These are phyloP conservation scores for Pichia sorboxylosa DNA, from an alignment of 1,139 yeast genomes.

Conservation along the genomic window DNA sequence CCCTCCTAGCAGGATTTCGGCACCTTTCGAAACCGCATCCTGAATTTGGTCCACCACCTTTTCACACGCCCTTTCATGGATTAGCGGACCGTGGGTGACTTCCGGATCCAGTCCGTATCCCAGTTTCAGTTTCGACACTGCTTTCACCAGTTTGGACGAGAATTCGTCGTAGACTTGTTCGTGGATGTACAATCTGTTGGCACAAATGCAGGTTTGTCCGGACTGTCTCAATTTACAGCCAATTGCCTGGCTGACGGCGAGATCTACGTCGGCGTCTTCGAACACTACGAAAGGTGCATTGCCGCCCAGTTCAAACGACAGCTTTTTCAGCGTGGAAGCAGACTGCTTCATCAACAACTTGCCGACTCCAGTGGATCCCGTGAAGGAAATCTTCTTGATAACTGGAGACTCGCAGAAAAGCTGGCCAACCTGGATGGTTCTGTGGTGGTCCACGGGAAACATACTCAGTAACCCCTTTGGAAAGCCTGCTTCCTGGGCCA, in stretches of 20 bases:
- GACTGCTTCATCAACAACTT: slow-evolving; percentile 72
- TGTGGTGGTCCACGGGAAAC: slow-evolving; percentile 42
- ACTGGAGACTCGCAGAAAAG: slow-evolving; percentile 60
- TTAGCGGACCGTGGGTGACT: slow-evolving; percentile 76
- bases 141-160: slow-evolving; percentile 37
- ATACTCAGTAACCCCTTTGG: slow-evolving; percentile 76
- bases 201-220: slow-evolving; percentile 82
- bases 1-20: slow-evolving; percentile 57
- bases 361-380: slow-evolving; percentile 90
- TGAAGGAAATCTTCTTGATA: slow-evolving; percentile 74
- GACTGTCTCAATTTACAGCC: slow-evolving; percentile 63
- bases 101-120: slow-evolving; percentile 65
- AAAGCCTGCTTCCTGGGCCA: slow-evolving; percentile 73
- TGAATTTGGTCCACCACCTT: slow-evolving; percentile 65
- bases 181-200: slow-evolving; percentile 66
- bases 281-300: slow-evolving; percentile 89
- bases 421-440: slow-evolving; percentile 50
- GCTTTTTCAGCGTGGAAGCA: slow-evolving; percentile 69
- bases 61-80: slow-evolving; percentile 53
- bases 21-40: slow-evolving; percentile 73
- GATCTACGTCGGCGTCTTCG: slow-evolving; percentile 71
- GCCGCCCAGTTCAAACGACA: slow-evolving; percentile 86
- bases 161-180: slow-evolving; percentile 53
- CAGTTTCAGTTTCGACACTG: slow-evolving; percentile 44
- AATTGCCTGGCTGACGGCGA: slow-evolving; percentile 65